Evolutionary conservation across 2,329 filamentous ascomycete genomes (phyloP).

Genomic region (Fusarium avenaceum): DNA sequence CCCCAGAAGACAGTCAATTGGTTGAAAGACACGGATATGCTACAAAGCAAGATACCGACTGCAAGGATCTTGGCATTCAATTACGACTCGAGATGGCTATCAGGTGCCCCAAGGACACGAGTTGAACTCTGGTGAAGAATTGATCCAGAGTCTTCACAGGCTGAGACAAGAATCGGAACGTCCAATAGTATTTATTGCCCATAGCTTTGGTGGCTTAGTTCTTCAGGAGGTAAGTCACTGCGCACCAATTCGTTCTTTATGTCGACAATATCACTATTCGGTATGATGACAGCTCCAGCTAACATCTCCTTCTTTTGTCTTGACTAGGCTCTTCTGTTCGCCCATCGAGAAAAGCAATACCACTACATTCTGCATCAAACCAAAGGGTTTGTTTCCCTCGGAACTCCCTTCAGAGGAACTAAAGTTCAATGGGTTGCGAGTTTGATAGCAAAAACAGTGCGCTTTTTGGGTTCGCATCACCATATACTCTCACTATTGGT

Average conservation of each 20-base stretch:
- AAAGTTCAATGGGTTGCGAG: not conserved
- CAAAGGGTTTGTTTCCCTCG: not conserved
- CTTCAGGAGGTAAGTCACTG: not conserved
- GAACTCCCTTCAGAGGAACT: not conserved
- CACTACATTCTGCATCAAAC: not conserved
- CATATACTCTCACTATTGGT: not conserved
- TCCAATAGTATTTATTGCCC: not conserved
- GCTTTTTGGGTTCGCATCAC: not conserved
- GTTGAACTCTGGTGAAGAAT: not conserved
- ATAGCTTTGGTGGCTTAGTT: not conserved
- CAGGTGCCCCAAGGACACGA: not conserved
- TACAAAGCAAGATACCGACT: not conserved
- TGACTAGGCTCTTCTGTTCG: not conserved
- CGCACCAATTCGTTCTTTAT: too few species aligned
- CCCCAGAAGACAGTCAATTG: too few species aligned
- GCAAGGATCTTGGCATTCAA: not conserved
- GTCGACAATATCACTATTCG: too few species aligned
- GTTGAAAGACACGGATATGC: not conserved
- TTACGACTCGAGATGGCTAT: not conserved
- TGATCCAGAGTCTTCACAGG: not conserved
- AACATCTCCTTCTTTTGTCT: too few species aligned
- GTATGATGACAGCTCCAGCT: too few species aligned
- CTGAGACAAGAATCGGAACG: not conserved
- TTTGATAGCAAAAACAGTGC: not conserved
- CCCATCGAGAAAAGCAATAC: not conserved